A percentile compares a stretch with the other conserved stretches of the same genome.
Evolutionary conservation across 2,329 filamentous ascomycete genomes (phyloP).

Genomic region (Pyrenochaeta sp.): DNA sequence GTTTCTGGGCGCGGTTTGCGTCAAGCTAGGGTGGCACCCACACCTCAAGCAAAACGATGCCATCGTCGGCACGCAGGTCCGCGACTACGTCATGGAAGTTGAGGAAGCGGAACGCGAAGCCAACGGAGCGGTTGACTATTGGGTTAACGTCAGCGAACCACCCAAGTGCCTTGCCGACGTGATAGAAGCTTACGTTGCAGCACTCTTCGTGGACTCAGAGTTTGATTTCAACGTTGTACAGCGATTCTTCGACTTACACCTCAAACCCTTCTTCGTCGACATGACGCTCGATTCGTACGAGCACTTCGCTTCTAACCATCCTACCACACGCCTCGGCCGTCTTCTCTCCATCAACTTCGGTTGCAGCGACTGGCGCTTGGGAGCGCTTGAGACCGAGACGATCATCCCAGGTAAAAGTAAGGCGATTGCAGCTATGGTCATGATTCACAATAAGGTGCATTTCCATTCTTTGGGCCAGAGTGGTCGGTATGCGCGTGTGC

Average conservation of each 20-base stretch:
- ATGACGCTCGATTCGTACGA: slow-evolving; percentile 80
- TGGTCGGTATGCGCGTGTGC: slow-evolving; percentile 76
- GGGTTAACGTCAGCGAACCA: slow-evolving; percentile 66
- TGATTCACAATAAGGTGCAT: slow-evolving; percentile 78
- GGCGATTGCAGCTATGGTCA: slow-evolving; percentile 72
- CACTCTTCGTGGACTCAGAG: slow-evolving; percentile 86
- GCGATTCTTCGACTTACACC: slow-evolving; percentile 76
- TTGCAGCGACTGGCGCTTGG: slow-evolving; percentile 67
- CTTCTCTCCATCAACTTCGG: slow-evolving; percentile 70
- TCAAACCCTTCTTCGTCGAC: slow-evolving; percentile 81
- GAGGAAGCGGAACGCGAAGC: slow-evolving; percentile 60
- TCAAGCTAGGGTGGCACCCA: slow-evolving; percentile 78
- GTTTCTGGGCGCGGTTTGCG: slow-evolving; percentile 84
- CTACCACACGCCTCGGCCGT: slow-evolving; percentile 74
- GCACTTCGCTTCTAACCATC: slow-evolving; percentile 84
- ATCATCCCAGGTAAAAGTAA: slow-evolving; percentile 55
- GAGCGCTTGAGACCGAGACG: slow-evolving; percentile 47
- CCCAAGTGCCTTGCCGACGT: slow-evolving; percentile 86
- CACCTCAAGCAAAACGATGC: slow-evolving; percentile 68
- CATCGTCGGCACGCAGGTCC: slow-evolving; percentile 61
- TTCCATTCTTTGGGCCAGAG: slow-evolving; percentile 69
- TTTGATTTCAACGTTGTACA: slow-evolving; percentile 80
- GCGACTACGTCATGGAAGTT: slow-evolving; percentile 66
- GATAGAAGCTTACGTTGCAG: slow-evolving; percentile 87
- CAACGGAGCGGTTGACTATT: slow-evolving; percentile 70